phyloP scores from a whole-genome alignment of 192 early-diverging fungal species.

The Podila minutissima region DNA sequence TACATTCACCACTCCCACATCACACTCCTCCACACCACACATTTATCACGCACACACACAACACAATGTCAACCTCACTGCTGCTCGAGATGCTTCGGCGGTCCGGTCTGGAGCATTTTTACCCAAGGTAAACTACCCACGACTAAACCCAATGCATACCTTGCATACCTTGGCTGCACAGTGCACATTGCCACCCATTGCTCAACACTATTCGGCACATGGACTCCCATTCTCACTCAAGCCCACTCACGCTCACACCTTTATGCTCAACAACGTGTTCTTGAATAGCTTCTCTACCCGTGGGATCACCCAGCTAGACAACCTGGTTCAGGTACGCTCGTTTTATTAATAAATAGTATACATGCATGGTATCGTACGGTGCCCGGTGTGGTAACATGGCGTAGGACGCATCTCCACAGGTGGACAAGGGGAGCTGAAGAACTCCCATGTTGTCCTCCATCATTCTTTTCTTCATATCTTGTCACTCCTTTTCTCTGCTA shows the following conservation, averaged over 20 bases:
- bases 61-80: conserved; percentile 7
- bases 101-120: conserved; percentile 3
- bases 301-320: conserved; percentile 2
- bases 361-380: too few species aligned
- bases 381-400: too few species aligned
- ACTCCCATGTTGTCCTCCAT: neutral
- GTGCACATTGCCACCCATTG: neutral
- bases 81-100: conserved; percentile 7
- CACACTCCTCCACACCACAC: too few species aligned
- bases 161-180: too few species aligned
- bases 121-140: conserved; percentile 1
- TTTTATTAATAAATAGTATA: neutral
- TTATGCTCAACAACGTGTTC: neutral
- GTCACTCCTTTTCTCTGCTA: neutral
- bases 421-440: too few species aligned
- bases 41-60: neutral
- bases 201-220: neutral
- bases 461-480: neutral
- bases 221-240: neutral
- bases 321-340: conserved; percentile 1
- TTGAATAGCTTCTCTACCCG: conserved; percentile 6
- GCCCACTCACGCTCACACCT: neutral
- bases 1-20: too few species aligned
- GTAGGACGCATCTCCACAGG: too few species aligned
- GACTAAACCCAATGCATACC: too few species aligned